These are phyloP conservation scores for Microbotryum silenes-acaulis DNA, from an alignment of 1,284 basidiomycete genomes.

Conservation along the genomic window DNA sequence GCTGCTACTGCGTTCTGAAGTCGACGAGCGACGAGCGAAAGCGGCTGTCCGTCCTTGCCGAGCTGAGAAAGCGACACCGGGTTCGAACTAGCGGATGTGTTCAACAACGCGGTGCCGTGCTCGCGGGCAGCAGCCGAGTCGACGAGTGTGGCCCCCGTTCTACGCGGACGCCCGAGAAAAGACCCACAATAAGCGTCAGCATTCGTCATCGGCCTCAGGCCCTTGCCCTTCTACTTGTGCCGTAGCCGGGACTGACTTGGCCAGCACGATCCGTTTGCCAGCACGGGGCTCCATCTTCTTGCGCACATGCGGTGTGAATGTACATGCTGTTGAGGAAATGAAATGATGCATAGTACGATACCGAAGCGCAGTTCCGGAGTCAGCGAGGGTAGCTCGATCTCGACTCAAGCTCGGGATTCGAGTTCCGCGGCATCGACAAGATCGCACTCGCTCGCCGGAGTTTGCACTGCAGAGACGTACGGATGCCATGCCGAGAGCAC, in stretches of 20 bases:
- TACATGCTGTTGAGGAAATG: neutral
- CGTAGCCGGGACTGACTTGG: neutral
- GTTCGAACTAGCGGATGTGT: neutral
- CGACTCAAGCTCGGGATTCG: neutral
- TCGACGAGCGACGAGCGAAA: too few relatives aligned
- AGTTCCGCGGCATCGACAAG: neutral
- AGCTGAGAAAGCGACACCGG: neutral
- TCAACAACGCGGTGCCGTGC: neutral
- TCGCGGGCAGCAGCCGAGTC: neutral
- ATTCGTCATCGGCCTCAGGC: neutral
- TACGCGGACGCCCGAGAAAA: neutral
- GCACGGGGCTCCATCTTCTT: slow-evolving; percentile 6
- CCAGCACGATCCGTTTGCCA: slow-evolving; percentile 7
- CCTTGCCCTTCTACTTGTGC: neutral
- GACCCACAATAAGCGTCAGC: neutral
- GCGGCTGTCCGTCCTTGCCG: neutral
- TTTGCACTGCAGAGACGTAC: neutral
- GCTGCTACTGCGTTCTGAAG: too few relatives aligned
- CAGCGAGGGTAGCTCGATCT: neutral
- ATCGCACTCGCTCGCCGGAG: neutral
- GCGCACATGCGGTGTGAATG: slow-evolving; percentile 9
- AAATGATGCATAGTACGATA: too few relatives aligned
- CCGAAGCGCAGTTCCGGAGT: too few relatives aligned
- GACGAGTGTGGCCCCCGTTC: neutral
- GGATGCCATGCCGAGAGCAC: neutral